These are phyloP conservation scores for Yamadazyma songkhlaensis DNA, from an alignment of 1,139 yeast genomes.

Conservation along the genomic window DNA sequence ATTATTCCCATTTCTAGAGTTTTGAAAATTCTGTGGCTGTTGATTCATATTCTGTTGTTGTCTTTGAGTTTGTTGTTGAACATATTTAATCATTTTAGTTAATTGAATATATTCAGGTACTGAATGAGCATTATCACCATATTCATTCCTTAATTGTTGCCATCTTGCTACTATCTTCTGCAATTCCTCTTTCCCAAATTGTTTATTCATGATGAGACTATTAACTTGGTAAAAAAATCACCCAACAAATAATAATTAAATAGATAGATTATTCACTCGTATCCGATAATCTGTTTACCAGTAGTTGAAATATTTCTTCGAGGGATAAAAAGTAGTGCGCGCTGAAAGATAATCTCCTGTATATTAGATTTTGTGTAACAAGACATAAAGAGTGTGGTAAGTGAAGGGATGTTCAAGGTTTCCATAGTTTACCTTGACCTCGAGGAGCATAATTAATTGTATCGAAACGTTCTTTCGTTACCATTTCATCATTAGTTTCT, in stretches of 20 bases:
- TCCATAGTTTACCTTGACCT: constrained; percentile 53
- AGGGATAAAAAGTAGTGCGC: too few species aligned
- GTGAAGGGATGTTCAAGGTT: constrained; percentile 25
- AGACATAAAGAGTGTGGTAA: too few species aligned
- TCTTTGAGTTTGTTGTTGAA: constrained; percentile 36
- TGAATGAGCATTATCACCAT: constrained; percentile 61
- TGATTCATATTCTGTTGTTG: constrained; percentile 13
- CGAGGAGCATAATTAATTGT: constrained; percentile 54
- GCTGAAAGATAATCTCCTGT: too few species aligned
- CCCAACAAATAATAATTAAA: too few species aligned
- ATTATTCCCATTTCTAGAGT: background rate
- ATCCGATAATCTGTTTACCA: too few species aligned
- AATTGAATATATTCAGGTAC: constrained; percentile 62
- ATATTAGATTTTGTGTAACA: too few species aligned
- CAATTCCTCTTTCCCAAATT: constrained; percentile 39
- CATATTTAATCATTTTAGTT: constrained; percentile 52
- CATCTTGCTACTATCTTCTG: constrained; percentile 51
- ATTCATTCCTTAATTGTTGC: constrained; percentile 60
- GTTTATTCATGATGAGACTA: constrained; percentile 23
- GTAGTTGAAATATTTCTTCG: too few species aligned
- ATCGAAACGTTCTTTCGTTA: constrained; percentile 41
- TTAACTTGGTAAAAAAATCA: too few species aligned
- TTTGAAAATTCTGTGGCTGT: constrained; percentile 13
- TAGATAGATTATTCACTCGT: too few species aligned
- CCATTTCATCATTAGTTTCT: constrained; percentile 21